phyloP scores from a whole-genome alignment of 2,329 filamentous ascomycete species.

The Ceratocystis papillata region DNA sequence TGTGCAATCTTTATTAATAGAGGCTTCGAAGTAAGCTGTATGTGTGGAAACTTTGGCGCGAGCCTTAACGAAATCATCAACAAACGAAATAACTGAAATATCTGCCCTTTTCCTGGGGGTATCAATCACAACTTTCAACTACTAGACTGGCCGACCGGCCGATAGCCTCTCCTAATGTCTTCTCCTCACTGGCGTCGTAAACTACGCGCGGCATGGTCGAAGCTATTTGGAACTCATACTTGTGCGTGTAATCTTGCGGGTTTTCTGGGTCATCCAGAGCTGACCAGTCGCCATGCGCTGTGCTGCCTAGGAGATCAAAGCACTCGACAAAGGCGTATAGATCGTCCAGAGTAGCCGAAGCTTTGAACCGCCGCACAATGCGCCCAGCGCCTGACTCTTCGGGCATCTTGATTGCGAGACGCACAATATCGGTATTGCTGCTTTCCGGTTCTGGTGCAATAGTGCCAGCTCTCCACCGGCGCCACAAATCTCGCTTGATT shows the following conservation, averaged over 20 bases:
- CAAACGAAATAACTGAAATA: conserved; percentile 9
- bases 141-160: conserved; percentile 79
- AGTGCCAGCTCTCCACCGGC: conserved; percentile 60
- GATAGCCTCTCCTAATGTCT: conserved; percentile 60
- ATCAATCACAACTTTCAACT: conserved; percentile 53
- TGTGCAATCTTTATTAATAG: too few relatives aligned
- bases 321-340: conserved; percentile 96
- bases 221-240: conserved; percentile 76
- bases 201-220: conserved; percentile 76
- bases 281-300: conserved; percentile 32
- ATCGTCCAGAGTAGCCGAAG: conserved; percentile 66
- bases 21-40: too few relatives aligned
- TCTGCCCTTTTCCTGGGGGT: background rate
- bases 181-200: conserved; percentile 56
- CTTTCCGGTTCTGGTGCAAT: conserved; percentile 58
- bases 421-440: conserved; percentile 55
- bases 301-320: conserved; percentile 48
- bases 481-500: conserved; percentile 55
- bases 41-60: too few relatives aligned
- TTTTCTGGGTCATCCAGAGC: conserved; percentile 28
- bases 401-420: conserved; percentile 57
- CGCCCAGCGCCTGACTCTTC: conserved; percentile 53
- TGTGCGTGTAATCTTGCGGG: conserved; percentile 63
- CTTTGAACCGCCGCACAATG: conserved; percentile 63
- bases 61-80: background rate